Evolutionary conservation across 2,329 filamentous ascomycete species (phyloP), one percentile per base, ranked within the genome.

Genomic region (Pseudogymnoascus sp.): DNA sequence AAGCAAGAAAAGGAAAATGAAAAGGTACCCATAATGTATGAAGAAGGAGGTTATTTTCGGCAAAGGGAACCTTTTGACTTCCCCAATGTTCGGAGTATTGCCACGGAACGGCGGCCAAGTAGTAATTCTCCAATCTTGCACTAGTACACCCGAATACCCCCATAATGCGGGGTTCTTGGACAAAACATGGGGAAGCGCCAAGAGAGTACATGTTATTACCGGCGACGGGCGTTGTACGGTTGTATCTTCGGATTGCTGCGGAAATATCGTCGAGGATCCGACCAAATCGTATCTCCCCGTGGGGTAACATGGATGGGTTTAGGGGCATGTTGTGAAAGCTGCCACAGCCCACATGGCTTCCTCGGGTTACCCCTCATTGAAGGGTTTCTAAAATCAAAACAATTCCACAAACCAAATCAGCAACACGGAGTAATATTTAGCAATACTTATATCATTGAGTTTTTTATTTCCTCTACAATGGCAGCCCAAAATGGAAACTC

Each of bases 401-500:
- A 14, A 37, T 37, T 37, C 28, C 28, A 37, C 11, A 37, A 37
- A 37, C 34, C 34, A 37, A 37, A 37, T 37, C 34, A 37, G 11
- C 11, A 37, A 37, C 34, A 14, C 34, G 5, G 34, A 37, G 34
- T 37, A 5, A 37, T 37, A 14, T 37, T 37, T 37, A 37, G 34
- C 34, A 37, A 37, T 37, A 37, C 11, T 14, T 37, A 4, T 37
- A 37, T 37, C 34, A 37, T 37, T 37, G 11, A 14, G 14, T 14
- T 37, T 4, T 37, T 37, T 12, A 14, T 37, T 37, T 37, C 11
- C 34, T 37, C 34, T 37, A 37, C 34, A 37, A 37, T 37, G 34
- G 12, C 11, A 37, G 34, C 11, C 34, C 34, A 37, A 37, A 37
- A 37, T 37, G 11, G 34, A 37, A 77, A 77, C 66, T 70, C 71